Evolutionary conservation across 139 green algal genomes (phyloP).

Genomic region (Tetradesmus lagerheimii): DNA sequence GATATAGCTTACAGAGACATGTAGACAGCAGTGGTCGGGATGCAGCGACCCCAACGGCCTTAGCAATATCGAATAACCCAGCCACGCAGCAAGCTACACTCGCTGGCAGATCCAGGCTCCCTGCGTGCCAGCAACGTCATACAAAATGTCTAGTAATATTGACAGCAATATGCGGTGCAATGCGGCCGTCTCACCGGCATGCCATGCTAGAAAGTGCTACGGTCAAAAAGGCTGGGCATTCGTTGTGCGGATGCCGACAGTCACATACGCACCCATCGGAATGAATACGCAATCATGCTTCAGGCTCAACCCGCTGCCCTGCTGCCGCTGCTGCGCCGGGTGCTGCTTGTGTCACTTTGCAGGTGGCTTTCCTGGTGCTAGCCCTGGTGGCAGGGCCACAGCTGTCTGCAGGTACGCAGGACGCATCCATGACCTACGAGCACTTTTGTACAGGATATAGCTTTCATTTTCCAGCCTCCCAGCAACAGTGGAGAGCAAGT

Average conservation of each 20-base stretch:
- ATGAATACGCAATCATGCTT: background rate
- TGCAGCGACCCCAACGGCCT: background rate
- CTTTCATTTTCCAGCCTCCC: background rate
- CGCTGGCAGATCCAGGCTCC: background rate
- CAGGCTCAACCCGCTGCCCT: background rate
- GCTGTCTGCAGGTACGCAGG: conserved; percentile 10
- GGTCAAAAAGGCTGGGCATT: background rate
- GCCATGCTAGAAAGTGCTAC: background rate
- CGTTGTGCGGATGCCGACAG: background rate
- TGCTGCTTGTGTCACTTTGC: conserved; percentile 19
- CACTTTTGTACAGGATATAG: background rate
- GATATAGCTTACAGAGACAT: no score
- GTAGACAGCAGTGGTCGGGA: background rate
- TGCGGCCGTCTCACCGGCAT: background rate
- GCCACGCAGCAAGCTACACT: background rate
- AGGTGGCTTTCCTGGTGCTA: conserved; percentile 22
- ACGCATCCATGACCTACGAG: background rate
- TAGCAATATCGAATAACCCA: background rate
- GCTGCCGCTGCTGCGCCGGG: background rate
- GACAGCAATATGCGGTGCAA: background rate
- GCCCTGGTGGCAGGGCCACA: conserved; percentile 25
- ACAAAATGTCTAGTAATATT: background rate
- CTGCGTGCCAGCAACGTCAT: background rate
- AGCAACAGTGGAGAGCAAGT: no score
- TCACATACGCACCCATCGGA: background rate